A percentile compares a stretch with the other conserved stretches of the same genome.
These are phyloP conservation scores for Neolentinus lepideus DNA, from an alignment of 1,284 basidiomycete species.

Conservation along the genomic window DNA sequence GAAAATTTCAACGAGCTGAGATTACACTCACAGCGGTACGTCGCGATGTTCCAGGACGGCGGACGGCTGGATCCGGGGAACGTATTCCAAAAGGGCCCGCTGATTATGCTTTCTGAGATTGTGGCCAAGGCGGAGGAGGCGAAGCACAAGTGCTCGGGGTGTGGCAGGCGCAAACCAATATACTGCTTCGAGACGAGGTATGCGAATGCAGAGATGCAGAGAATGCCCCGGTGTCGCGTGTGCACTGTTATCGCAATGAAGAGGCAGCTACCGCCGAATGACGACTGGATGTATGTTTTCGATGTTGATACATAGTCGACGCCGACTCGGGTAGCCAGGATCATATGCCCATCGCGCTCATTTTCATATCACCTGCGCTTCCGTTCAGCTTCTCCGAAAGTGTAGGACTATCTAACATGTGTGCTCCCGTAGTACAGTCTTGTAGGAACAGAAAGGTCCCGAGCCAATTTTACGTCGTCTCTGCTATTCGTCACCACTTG, in stretches of 20 bases:
- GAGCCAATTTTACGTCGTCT: too few relatives aligned
- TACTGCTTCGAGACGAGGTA: neutral
- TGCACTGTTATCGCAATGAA: neutral
- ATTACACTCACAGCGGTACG: slow-evolving; percentile 14
- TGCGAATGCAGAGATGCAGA: neutral
- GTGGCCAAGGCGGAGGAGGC: neutral
- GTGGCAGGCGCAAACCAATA: neutral
- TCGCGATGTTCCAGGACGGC: slow-evolving; percentile 13
- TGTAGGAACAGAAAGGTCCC: too few relatives aligned
- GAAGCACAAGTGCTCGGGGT: neutral
- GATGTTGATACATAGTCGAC: neutral
- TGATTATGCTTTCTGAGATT: neutral
- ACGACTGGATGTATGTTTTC: slow-evolving; percentile 5
- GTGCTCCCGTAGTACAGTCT: too few relatives aligned
- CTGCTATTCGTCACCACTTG: too few relatives aligned
- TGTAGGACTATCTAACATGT: too few relatives aligned
- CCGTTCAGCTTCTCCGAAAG: too few relatives aligned
- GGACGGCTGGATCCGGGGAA: slow-evolving; percentile 10
- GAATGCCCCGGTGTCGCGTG: neutral
- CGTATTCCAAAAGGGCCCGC: slow-evolving; percentile 6
- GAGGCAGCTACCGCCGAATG: neutral
- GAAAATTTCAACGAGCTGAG: slow-evolving; percentile 10
- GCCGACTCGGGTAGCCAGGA: too few relatives aligned
- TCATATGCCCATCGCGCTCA: too few relatives aligned
- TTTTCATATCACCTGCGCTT: too few relatives aligned